These are phyloP conservation scores for Pseudocercospora vitis DNA, from an alignment of 2,329 filamentous ascomycete species.

Conservation along the genomic window DNA sequence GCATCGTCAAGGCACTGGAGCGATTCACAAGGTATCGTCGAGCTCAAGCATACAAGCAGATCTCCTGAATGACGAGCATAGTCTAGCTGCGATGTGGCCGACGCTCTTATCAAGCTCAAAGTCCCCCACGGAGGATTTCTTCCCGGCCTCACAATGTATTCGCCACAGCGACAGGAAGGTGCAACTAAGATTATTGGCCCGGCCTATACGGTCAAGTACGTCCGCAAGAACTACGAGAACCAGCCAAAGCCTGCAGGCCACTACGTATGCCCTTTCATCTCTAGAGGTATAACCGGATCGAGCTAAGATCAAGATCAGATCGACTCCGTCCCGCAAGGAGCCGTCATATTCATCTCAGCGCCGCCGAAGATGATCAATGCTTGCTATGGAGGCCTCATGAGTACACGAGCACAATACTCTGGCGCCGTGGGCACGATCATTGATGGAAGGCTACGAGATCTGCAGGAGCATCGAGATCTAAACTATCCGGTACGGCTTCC, in stretches of 20 bases:
- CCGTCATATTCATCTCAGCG: slow-evolving; percentile 54
- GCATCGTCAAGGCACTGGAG: slow-evolving; percentile 29
- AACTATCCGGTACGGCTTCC: slow-evolving; percentile 44
- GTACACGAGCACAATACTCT: slow-evolving; percentile 47
- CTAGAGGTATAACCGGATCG: background rate
- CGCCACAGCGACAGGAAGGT: slow-evolving; percentile 53
- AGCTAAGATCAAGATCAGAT: slow-evolving; percentile 44
- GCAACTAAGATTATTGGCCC: slow-evolving; percentile 56
- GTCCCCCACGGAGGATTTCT: slow-evolving; percentile 54
- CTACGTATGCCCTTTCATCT: slow-evolving; percentile 42
- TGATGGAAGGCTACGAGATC: slow-evolving; percentile 55
- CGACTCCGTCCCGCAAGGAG: slow-evolving; percentile 49
- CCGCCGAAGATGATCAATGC: slow-evolving; percentile 51
- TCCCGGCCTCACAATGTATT: slow-evolving; percentile 56
- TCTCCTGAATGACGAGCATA: background rate
- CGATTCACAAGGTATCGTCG: slow-evolving; percentile 28
- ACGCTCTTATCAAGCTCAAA: slow-evolving; percentile 53
- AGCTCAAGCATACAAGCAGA: background rate
- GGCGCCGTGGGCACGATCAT: slow-evolving; percentile 53
- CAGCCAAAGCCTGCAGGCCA: slow-evolving; percentile 49
- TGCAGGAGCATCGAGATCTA: slow-evolving; percentile 55
- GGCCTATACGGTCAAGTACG: slow-evolving; percentile 57
- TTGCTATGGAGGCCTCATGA: slow-evolving; percentile 58
- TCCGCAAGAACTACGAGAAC: slow-evolving; percentile 47
- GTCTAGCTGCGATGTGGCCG: slow-evolving; percentile 53